A percentile compares a stretch with the other conserved stretches of the same genome.
Conservation (phyloP, 352 stramenopile genomes). For the Discostella stelligera region DNA sequence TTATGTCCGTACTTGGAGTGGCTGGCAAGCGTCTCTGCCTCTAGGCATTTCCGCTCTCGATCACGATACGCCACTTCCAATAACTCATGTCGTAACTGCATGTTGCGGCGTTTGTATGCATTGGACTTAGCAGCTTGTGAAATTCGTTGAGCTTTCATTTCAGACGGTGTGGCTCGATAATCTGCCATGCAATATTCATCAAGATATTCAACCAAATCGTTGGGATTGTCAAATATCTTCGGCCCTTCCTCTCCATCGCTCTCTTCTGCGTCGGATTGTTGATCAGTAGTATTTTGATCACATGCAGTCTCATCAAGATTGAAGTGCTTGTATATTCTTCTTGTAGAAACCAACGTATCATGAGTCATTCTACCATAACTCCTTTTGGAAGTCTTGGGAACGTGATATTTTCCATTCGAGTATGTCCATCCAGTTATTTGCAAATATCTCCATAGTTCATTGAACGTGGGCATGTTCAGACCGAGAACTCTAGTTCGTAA, state of each 20-base stretch:
- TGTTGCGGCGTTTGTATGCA: conserved; percentile 33
- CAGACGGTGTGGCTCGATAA: conserved; percentile 21
- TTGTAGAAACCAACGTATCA: conserved; percentile 5
- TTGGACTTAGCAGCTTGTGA: conserved; percentile 15
- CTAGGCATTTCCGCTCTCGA: conserved; percentile 3
- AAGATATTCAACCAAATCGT: conserved; percentile 52
- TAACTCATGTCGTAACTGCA: conserved; percentile 36
- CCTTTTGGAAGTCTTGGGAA: conserved; percentile 24
- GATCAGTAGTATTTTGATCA: background rate
- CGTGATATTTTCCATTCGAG: conserved; percentile 29
- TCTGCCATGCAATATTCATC: conserved; percentile 48
- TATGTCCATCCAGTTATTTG: conserved; percentile 47
- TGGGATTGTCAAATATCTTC: conserved; percentile 30
- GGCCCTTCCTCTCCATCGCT: conserved; percentile 38
- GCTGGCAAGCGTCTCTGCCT: background rate
- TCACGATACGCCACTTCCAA: conserved; percentile 39
- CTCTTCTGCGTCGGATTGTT: conserved; percentile 8
- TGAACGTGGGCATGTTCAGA: conserved; percentile 28
- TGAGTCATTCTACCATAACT: background rate
- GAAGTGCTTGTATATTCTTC: conserved; percentile 31
- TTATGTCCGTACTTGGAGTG: conserved; percentile 49
- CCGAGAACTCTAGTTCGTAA: conserved; percentile 36
- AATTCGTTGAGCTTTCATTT: conserved; percentile 19
- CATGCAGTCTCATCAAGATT: background rate
- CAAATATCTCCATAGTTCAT: conserved; percentile 49